Evolutionary conservation across 192 early-diverging fungal species (phyloP).

Genomic region (Phycomyces nitens): DNA sequence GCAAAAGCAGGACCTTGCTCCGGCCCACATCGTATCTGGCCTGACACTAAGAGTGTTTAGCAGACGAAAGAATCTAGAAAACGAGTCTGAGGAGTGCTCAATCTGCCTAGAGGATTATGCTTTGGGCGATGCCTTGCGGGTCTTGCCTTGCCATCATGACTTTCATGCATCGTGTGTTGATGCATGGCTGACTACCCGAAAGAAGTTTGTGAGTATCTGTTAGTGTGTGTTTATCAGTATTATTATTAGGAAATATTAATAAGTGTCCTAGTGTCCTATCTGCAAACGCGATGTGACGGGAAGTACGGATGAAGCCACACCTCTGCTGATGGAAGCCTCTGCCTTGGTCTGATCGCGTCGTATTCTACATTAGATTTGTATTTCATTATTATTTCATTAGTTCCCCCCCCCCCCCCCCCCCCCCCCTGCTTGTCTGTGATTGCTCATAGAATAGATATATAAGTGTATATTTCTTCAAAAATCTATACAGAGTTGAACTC

Average conservation of each 20-base stretch:
- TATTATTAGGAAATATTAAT: no score
- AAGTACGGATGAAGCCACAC: constrained; percentile 20
- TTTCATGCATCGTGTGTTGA: constrained; percentile 91
- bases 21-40: constrained; percentile 63
- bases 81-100: constrained; percentile 77
- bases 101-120: constrained; percentile 94
- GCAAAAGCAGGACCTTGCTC: constrained; percentile 68
- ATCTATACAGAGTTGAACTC: constrained; percentile 2
- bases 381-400: constrained; percentile 1
- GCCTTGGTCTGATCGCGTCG: neutral
- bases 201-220: constrained; percentile 86
- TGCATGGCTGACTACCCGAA: constrained; percentile 83
- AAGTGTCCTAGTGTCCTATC: constrained; percentile 26
- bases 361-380: neutral
- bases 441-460: no score
- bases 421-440: neutral
- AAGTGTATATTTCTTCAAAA: neutral
- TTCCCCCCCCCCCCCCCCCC: neutral
- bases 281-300: constrained; percentile 27
- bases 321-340: constrained; percentile 14
- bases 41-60: constrained; percentile 73
- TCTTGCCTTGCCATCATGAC: constrained; percentile 85
- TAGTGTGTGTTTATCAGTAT: no score
- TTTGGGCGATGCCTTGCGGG: constrained; percentile 77
- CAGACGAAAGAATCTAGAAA: constrained; percentile 25